Conservation (phyloP, 495 filamentous ascomycete species). For the Penicillium bovifimosum region DNA sequence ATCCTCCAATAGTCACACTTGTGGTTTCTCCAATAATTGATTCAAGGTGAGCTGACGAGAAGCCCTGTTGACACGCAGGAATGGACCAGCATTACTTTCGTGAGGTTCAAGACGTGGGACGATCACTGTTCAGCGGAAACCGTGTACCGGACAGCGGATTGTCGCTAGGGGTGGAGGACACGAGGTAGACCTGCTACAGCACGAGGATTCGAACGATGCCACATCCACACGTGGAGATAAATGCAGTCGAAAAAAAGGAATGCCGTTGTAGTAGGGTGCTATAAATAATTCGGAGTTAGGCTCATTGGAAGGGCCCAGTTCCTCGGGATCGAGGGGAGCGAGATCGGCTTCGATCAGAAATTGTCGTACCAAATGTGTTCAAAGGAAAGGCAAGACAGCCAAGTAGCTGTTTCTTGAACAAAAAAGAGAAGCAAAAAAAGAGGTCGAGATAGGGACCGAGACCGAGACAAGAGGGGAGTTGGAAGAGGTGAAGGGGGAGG, state of each 20-base stretch:
- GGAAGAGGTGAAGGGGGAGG: conserved; percentile 13
- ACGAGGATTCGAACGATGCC: conserved; percentile 26
- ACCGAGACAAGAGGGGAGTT: conserved; percentile 6
- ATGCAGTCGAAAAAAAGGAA: conserved; percentile 10
- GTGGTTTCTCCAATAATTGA: background rate
- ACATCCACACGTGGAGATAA: conserved; percentile 17
- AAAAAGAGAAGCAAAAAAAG: conserved; percentile 10
- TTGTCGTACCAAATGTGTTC: conserved; percentile 14
- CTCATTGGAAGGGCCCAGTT: conserved; percentile 6
- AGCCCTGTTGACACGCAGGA: conserved; percentile 29
- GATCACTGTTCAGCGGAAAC: conserved; percentile 8
- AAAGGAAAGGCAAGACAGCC: conserved; percentile 8
- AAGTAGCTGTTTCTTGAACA: conserved; percentile 1
- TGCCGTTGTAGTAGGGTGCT: conserved; percentile 14
- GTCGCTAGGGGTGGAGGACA: conserved; percentile 3
- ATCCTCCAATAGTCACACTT: conserved; percentile 2
- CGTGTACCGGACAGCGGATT: conserved; percentile 36
- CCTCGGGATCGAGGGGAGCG: conserved; percentile 11
- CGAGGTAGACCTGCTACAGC: conserved; percentile 35
- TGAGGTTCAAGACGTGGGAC: conserved; percentile 1
- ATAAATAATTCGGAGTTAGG: conserved; percentile 19
- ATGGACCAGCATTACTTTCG: conserved; percentile 37
- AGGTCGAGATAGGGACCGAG: conserved; percentile 5
- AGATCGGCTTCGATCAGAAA: conserved; percentile 12
- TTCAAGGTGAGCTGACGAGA: conserved; percentile 28